Evolutionary conservation across 1,284 basidiomycete genomes (phyloP).

Genomic region (Violaceomyces palustris): DNA sequence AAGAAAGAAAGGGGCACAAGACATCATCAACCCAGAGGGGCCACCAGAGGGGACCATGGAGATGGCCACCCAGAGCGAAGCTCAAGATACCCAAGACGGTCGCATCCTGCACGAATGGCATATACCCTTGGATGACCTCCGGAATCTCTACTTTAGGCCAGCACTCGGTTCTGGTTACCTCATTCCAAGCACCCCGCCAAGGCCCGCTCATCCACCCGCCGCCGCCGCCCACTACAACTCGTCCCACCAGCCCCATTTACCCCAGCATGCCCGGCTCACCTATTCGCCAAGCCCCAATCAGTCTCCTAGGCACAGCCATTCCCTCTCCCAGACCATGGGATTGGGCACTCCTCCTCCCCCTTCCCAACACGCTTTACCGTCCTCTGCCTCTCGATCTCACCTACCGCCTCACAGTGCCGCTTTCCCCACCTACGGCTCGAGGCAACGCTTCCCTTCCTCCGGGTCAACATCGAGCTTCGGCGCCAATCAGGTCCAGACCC

Average conservation of each 20-base stretch:
- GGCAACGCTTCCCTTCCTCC: slow-evolving; percentile 9
- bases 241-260: neutral
- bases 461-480: slow-evolving; percentile 1
- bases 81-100: too few relatives aligned
- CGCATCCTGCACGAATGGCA: too few relatives aligned
- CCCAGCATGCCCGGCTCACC: neutral
- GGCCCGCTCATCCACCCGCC: too few relatives aligned
- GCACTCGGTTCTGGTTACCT: slow-evolving; percentile 21
- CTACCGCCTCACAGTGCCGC: slow-evolving; percentile 12
- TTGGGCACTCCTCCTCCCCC: too few relatives aligned
- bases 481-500: neutral
- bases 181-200: too few relatives aligned
- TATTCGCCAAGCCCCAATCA: neutral
- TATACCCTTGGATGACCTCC: slow-evolving; percentile 21
- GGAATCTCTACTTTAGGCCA: slow-evolving; percentile 25
- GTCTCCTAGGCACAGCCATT: slow-evolving; percentile 4
- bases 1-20: too few relatives aligned
- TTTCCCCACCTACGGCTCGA: slow-evolving; percentile 2
- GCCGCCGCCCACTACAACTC: slow-evolving; percentile 1
- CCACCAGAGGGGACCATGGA: too few relatives aligned
- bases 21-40: too few relatives aligned
- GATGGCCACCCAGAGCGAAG: too few relatives aligned
- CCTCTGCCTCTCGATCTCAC: neutral
- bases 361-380: neutral
- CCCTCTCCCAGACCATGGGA: slow-evolving; percentile 12